Evolutionary conservation across 2,329 filamentous ascomycete species (phyloP).

Genomic region (Sclerotinia minor): DNA sequence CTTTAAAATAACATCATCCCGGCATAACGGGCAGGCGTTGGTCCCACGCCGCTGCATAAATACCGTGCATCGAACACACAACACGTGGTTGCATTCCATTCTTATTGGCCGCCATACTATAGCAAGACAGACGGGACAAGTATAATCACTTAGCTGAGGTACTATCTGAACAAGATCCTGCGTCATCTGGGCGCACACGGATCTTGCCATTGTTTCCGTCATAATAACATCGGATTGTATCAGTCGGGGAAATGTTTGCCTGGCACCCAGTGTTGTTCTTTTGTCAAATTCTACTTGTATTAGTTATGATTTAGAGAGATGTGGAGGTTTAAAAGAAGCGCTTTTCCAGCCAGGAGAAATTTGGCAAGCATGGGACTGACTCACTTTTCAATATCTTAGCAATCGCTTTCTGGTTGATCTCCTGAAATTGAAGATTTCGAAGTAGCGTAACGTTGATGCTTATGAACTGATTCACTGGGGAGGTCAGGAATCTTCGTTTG

Average conservation of each 20-base stretch:
- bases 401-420: constrained; percentile 77
- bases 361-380: constrained; percentile 41
- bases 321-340: background rate
- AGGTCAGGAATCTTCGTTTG: background rate
- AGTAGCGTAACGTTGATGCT: constrained; percentile 73
- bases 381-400: constrained; percentile 82
- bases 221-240: constrained; percentile 62
- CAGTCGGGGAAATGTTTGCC: constrained; percentile 59
- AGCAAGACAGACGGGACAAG: constrained; percentile 76
- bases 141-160: constrained; percentile 81
- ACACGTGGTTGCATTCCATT: constrained; percentile 72
- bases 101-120: constrained; percentile 82
- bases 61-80: constrained; percentile 82
- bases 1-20: constrained; percentile 67
- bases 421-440: constrained; percentile 79
- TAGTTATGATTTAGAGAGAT: background rate
- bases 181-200: constrained; percentile 73
- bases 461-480: constrained; percentile 56
- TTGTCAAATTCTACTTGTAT: constrained; percentile 73
- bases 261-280: constrained; percentile 71
- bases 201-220: constrained; percentile 68
- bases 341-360: background rate
- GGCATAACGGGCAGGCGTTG: constrained; percentile 72
- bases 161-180: constrained; percentile 71
- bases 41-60: constrained; percentile 72